Base-by-base conservation (phyloP, 1,284 basidiomycete genomes). In the Cryptococcus wingfieldii region DNA sequence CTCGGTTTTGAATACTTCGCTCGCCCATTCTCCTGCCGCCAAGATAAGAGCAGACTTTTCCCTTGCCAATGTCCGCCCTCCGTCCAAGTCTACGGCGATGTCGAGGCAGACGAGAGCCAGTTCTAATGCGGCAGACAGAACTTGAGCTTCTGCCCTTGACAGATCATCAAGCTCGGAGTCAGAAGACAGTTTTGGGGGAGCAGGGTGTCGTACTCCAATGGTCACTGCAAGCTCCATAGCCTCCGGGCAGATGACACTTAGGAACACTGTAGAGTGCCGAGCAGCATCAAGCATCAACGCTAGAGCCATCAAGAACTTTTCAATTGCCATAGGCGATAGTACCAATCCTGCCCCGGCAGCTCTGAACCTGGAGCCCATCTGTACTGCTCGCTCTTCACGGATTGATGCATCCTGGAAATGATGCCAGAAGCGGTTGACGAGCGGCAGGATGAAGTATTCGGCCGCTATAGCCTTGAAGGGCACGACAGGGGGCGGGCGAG, bases 381-480 rank as follows among this genome's bases (percentile, higher is more conserved):
- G 79, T 0, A 83, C 77, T 2, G 85, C 87, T 46, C 87, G 81
- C 47, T 83, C 81, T 67, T 90, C 88, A 31, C 88, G 81, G 8
- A 82, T 81, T 61, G 87, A 83, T 65, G 89, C 86, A 65, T 93
- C 89, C 14, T 88, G 83, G 44, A 93, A 82, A 75, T 91, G 89
- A n/a, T 83, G 71, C 89, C 91, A 95, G 75, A 97, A 95, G 8
- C 87, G 84, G 65, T 91, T 89, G 71, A 97, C 82, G 34, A 97
- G 79, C 0, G 95, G 95, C 53, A 87, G 83, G 51, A 96, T 82
- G 75, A 95, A 96, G 73, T 78, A 86, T 68, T 91, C 89, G 1
- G 88, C 88, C 0, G 90, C 90, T 27, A 95, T 78, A 46, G 84
- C 80, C n/a, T 83, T 85, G 76, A 88, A 94, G 0, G 71, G 58